A percentile compares a stretch with the other conserved stretches of the same genome.
phyloP scores from a whole-genome alignment of 2,329 filamentous ascomycete genomes.

The Sporothrix brasiliensis region DNA sequence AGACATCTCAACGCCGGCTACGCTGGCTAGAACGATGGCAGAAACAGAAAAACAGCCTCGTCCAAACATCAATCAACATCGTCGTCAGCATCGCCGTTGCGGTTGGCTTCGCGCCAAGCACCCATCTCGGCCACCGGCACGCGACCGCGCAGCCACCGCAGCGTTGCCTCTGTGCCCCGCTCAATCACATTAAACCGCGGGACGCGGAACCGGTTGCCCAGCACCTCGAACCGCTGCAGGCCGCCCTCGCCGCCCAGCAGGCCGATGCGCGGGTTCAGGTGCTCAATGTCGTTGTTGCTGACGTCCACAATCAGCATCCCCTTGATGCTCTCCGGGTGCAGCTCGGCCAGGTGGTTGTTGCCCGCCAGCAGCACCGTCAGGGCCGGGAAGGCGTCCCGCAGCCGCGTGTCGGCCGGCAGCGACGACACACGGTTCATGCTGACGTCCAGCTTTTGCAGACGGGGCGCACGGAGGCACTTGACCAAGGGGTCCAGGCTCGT shows the following conservation, averaged over 20 bases:
- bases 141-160: constrained; percentile 77
- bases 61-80: constrained; percentile 27
- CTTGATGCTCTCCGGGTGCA: constrained; percentile 71
- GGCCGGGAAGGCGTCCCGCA: constrained; percentile 69
- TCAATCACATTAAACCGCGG: constrained; percentile 82
- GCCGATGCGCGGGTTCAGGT: constrained; percentile 78
- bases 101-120: constrained; percentile 53
- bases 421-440: constrained; percentile 78
- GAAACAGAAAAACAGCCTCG: background rate
- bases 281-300: constrained; percentile 82
- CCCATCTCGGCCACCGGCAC: constrained; percentile 66
- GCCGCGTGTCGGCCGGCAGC: constrained; percentile 56
- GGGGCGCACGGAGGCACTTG: constrained; percentile 69
- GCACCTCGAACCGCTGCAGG: constrained; percentile 71
- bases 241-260: constrained; percentile 67
- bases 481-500: constrained; percentile 69
- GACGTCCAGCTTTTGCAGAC: constrained; percentile 75
- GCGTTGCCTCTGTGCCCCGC: constrained; percentile 81
- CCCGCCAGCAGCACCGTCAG: constrained; percentile 71
- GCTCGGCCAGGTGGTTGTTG: constrained; percentile 76
- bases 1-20: background rate
- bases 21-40: background rate
- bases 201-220: constrained; percentile 84
- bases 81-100: constrained; percentile 26
- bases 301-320: constrained; percentile 78